phyloP scores from a whole-genome alignment of 2,329 filamentous ascomycete genomes.

The Colletotrichum musae region DNA sequence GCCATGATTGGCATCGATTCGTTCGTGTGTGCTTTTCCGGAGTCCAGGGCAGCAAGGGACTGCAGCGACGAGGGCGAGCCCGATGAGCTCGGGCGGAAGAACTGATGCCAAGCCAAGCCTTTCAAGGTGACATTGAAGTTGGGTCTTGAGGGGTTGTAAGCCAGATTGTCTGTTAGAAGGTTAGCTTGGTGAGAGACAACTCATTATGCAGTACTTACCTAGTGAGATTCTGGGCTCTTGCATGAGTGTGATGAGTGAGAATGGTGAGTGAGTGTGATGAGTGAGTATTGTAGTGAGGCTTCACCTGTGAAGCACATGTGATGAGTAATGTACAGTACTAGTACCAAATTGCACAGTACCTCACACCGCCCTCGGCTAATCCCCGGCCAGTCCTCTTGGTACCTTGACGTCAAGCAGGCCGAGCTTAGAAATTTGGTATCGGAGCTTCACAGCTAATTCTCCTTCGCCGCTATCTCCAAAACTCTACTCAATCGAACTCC shows the following conservation, averaged over 20 bases:
- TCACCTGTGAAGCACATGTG: constrained; percentile 4
- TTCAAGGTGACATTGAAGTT: constrained; percentile 16
- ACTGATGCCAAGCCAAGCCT: constrained; percentile 7
- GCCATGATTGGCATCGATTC: not conserved
- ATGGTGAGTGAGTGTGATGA: not conserved
- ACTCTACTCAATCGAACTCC: not conserved
- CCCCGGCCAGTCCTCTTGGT: not conserved
- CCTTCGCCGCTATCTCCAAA: not conserved
- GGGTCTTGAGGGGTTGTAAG: not conserved
- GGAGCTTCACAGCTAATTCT: constrained; percentile 13
- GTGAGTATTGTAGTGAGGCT: not conserved
- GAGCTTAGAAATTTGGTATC: constrained; percentile 32
- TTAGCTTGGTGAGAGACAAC: no score
- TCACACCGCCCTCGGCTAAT: not conserved
- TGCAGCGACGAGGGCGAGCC: constrained; percentile 1
- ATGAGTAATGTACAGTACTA: not conserved
- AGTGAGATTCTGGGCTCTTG: not conserved
- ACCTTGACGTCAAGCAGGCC: constrained; percentile 28
- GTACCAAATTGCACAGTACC: not conserved
- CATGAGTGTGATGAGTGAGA: not conserved
- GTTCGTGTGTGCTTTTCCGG: constrained; percentile 15
- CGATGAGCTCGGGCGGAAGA: constrained; percentile 13
- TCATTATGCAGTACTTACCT: not conserved
- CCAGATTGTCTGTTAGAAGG: no score
- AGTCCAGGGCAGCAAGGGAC: not conserved